Conservation (phyloP, 495 filamentous ascomycete genomes). For the Lasiosphaeria miniovina region DNA sequence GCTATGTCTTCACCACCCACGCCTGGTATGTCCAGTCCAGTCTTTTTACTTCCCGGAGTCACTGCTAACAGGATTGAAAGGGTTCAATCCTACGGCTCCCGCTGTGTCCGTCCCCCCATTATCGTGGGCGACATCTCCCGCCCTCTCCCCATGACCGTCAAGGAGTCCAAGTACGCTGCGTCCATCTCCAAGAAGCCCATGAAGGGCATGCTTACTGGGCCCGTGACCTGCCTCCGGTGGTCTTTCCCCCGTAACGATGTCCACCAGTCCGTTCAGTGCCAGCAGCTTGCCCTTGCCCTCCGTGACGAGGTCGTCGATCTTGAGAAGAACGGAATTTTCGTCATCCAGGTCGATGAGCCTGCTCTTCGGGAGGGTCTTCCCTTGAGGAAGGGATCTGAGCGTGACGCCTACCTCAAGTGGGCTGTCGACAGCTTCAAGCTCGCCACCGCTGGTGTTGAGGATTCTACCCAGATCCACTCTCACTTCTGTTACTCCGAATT, state of each 20-base stretch:
- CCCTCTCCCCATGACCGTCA: constrained; percentile 95
- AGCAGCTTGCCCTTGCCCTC: constrained; percentile 96
- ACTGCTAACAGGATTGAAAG: too few species aligned
- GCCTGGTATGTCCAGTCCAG: constrained; percentile 51
- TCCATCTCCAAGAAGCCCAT: constrained; percentile 96
- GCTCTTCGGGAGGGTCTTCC: constrained; percentile 98
- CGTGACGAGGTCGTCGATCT: constrained; percentile 98
- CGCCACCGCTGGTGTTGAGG: constrained; percentile 81
- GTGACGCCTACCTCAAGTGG: constrained; percentile 92
- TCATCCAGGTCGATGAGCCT: constrained; percentile 99
- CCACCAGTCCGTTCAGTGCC: constrained; percentile 96
- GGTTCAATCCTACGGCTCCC: constrained; percentile 97
- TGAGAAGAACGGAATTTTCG: constrained; percentile 88
- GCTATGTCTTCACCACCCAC: constrained; percentile 98
- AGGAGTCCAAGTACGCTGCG: constrained; percentile 98
- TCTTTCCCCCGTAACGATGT: constrained; percentile 99
- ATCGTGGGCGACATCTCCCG: constrained; percentile 97
- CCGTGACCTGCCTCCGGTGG: constrained; percentile 97
- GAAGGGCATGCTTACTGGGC: constrained; percentile 99
- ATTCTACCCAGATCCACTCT: constrained; percentile 97
- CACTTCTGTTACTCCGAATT: constrained; percentile 99
- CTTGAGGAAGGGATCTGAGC: constrained; percentile 85
- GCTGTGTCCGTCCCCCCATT: constrained; percentile 96
- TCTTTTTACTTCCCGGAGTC: too few species aligned
- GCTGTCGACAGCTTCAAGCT: constrained; percentile 96